Base-by-base conservation (phyloP, 805 yeast species). In the Kregervanrija delftensis region DNA sequence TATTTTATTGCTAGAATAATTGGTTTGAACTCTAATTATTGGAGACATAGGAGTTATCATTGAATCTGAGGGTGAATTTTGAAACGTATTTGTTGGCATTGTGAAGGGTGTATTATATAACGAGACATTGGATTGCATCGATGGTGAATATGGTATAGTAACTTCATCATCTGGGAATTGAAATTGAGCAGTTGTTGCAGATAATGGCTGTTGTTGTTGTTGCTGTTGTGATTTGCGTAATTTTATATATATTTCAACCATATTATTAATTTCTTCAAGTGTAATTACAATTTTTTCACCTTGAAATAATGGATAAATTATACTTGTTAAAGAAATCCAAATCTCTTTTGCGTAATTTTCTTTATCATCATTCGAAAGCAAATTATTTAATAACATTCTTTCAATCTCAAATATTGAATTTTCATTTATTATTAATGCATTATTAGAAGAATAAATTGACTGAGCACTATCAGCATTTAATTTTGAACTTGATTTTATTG, bases 261-360 rank as follows among this genome's bases (percentile, higher is more conserved):
- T 59, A 38, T 68, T 70, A 52, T 77, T 79, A 16, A 75, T 60
- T 53, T 79, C 83, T 49, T 80, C 86, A 3, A 79, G 70, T 0
- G 83, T 79, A 0, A 73, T 71, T 14, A 72, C 64, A 34, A 77
- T 51, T 4, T 65, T 62, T 30, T 71, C 76, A n/a, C 76, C 72
- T 41, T 58, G 56, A 52, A 79, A 80, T 8, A 80, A 49, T 1
- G 81, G 75, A 17, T 67, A 55, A 0, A 73, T 64, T 5, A 70
- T 54, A 3, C 68, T 56, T 9, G 70, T 61, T 1, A 80, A 59
- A 8, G 74, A 57, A 2, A 68, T 55, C 79, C 81, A 78, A 2
- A 80, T 65, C 17, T 72, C 73, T 46, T 73, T 77, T 4, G 76
- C 70, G 32, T 67, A 57, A 8, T 59, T 61, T 28, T 67, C 74